These are phyloP conservation scores for Trichoderma harzianum DNA, from an alignment of 2,329 filamentous ascomycete genomes.

Conservation along the genomic window DNA sequence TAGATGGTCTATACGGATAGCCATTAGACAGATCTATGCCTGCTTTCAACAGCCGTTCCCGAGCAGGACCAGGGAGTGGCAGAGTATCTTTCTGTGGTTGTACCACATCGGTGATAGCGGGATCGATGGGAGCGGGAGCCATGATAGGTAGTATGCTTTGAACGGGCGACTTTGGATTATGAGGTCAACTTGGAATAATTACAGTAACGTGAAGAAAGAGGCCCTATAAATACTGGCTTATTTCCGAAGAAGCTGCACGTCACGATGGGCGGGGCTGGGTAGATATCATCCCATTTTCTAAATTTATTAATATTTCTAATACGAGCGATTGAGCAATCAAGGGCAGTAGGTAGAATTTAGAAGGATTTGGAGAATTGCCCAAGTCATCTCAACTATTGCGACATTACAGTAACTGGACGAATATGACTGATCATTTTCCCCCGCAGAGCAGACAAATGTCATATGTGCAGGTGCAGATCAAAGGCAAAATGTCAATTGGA, in stretches of 20 bases:
- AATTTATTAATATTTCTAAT: not conserved
- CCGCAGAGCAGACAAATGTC: not conserved
- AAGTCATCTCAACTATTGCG: not conserved
- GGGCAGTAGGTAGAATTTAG: not conserved
- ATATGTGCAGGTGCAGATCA: not conserved
- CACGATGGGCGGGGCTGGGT: too few relatives aligned
- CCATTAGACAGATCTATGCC: conserved; percentile 67
- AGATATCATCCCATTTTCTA: not conserved
- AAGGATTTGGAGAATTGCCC: not conserved
- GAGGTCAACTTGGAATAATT: not conserved
- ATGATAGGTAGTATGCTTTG: conserved; percentile 29
- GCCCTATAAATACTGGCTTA: not conserved
- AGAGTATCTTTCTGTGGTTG: conserved; percentile 62
- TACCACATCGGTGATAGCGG: conserved; percentile 60
- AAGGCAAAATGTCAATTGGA: not conserved
- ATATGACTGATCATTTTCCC: conserved; percentile 2
- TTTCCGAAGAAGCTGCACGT: not conserved
- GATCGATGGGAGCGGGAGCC: conserved; percentile 61
- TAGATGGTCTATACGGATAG: conserved; percentile 67
- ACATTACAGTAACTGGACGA: not conserved
- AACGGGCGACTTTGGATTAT: not conserved
- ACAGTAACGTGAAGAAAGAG: not conserved
- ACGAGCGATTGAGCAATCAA: not conserved
- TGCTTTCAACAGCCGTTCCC: conserved; percentile 60
- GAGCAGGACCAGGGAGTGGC: conserved; percentile 55